Base-by-base conservation (phyloP, 2,329 filamentous ascomycete species). In the Fusarium liriodendri region DNA sequence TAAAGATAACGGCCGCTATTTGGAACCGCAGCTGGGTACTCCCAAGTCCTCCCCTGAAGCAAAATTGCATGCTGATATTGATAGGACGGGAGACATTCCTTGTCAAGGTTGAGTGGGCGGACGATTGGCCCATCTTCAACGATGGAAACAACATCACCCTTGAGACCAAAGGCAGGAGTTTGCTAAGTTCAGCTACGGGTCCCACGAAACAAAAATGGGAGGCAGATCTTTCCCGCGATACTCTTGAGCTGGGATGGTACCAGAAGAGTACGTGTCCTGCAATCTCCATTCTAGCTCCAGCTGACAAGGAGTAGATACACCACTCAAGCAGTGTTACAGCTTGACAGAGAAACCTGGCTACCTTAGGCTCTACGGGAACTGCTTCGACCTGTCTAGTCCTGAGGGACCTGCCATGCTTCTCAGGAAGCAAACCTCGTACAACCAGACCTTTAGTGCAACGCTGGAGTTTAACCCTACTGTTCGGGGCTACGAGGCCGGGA, bases 361-460 rank as follows among this genome's bases (percentile, higher is more conserved):
- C 57, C 79, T 90, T 2, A 84, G 87, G 5, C 76, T 91, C 0
- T 84, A 86, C 66, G 89, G 89, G 0, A 86, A 85, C 16, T 86
- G 87, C 10, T 90, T 88, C 69, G 83, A 84, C 6, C 82, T 91
- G 0, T 84, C 83, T 0, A 84, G 83, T 13, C 87, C 88, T 0
- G 84, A 86, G 20, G 84, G 84, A 22, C 87, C 89, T 0, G 86
- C 88, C 0, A 82, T 89, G 72, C 83, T 90, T 4, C 77, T 90
- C 3, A 83, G 89, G 10, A 90, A 90, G 66, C 89, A 91, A 75
- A 84, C 81, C 0, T 82, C 84, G 0, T 85, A 82, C 11, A 76
- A 74, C 20, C 85, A 85, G 50, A 80, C 70, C 0, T 89, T 87
- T 76, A 78, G 82, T 27, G 84, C 83, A 0, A 82, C 78, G 3